phyloP scores from a whole-genome alignment of 2,329 filamentous ascomycete species.

The Fusarium continuum region DNA sequence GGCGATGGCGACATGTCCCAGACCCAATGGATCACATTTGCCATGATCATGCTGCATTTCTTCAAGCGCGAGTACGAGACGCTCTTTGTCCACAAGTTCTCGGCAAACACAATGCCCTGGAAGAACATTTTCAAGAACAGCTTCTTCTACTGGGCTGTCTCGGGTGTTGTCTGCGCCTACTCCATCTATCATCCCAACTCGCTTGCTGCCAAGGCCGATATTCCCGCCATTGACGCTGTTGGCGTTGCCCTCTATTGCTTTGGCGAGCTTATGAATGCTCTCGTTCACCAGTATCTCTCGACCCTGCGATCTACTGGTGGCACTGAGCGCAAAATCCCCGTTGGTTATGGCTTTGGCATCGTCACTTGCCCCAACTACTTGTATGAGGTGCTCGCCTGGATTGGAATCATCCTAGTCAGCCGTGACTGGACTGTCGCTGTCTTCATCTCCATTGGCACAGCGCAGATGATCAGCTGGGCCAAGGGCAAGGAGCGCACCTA shows the following conservation, averaged over 20 bases:
- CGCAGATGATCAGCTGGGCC: conserved; percentile 88
- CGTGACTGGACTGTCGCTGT: conserved; percentile 80
- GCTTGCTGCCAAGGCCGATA: conserved; percentile 65
- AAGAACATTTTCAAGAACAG: conserved; percentile 95
- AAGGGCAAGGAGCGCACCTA: conserved; percentile 92
- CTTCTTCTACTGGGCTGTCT: conserved; percentile 89
- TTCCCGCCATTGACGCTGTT: conserved; percentile 65
- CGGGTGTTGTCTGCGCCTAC: conserved; percentile 82
- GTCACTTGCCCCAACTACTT: conserved; percentile 99
- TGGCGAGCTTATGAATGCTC: conserved; percentile 82
- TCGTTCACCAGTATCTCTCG: conserved; percentile 81
- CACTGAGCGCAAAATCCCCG: conserved; percentile 87
- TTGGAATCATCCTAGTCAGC: conserved; percentile 81
- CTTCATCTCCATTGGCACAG: conserved; percentile 77
- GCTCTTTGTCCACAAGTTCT: conserved; percentile 93
- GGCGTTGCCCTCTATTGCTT: conserved; percentile 78
- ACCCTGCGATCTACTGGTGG: conserved; percentile 80
- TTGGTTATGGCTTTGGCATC: conserved; percentile 81
- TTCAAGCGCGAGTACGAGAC: conserved; percentile 96
- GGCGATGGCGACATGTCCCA: conserved; percentile 62
- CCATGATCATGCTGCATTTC: conserved; percentile 84
- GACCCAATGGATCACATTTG: conserved; percentile 78
- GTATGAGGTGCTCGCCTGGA: conserved; percentile 89
- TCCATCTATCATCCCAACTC: conserved; percentile 84
- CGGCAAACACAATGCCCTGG: conserved; percentile 90